phyloP scores from a whole-genome alignment of 106 monocot species.

The Acorus gramineus region DNA sequence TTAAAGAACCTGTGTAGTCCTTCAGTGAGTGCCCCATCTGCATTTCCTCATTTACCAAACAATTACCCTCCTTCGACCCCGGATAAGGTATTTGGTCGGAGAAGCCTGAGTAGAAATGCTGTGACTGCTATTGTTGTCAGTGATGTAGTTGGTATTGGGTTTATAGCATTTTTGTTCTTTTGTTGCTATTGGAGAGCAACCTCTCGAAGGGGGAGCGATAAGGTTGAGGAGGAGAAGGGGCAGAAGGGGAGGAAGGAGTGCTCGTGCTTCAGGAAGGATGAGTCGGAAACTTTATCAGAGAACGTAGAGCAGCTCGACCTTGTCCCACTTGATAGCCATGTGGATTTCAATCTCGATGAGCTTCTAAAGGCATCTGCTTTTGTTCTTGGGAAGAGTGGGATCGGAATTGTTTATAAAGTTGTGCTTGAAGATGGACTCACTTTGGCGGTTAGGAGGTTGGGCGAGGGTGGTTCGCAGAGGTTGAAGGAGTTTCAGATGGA shows the following conservation, averaged over 20 bases:
- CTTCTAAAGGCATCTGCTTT: constrained; percentile 69
- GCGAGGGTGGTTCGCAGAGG: constrained; percentile 62
- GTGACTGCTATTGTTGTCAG: constrained; percentile 50
- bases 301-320: constrained; percentile 36
- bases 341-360: constrained; percentile 49
- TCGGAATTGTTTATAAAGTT: constrained; percentile 71
- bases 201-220: constrained; percentile 17
- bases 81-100: background rate
- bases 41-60: constrained; percentile 24
- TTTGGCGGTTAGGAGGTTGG: constrained; percentile 62
- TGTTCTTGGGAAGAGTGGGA: constrained; percentile 58
- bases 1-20: constrained; percentile 53
- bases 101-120: constrained; percentile 27
- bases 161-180: constrained; percentile 68
- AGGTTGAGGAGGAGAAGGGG: constrained; percentile 14
- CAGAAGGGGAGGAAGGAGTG: constrained; percentile 31
- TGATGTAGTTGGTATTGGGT: constrained; percentile 47
- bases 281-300: constrained; percentile 38
- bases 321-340: constrained; percentile 30
- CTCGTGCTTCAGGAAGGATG: constrained; percentile 51
- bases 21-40: constrained; percentile 5
- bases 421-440: constrained; percentile 53
- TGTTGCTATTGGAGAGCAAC: constrained; percentile 50
- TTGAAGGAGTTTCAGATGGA: constrained; percentile 53
- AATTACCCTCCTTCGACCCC: constrained; percentile 12